Base-by-base conservation (phyloP, 2,329 filamentous ascomycete species). In the Colletotrichum sp. region DNA sequence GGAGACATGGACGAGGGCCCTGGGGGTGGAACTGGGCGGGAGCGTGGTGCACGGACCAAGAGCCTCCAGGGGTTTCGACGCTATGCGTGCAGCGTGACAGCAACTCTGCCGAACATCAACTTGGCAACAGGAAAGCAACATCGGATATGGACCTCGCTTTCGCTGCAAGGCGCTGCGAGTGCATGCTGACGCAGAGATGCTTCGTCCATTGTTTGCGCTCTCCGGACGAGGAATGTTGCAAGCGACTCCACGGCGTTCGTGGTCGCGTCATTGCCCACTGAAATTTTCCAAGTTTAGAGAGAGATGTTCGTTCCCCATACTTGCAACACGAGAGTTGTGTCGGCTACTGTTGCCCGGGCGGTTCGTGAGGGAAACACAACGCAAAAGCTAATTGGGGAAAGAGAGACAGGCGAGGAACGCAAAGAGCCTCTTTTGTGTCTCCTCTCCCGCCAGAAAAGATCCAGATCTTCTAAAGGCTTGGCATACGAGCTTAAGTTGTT, bases 401-500 rank as follows among this genome's bases (percentile, higher is more conserved):
- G 26, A 43, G 9, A 26, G n/a, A 26, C 48, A 61, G 6, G 18
- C 10, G 12, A 36, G 28, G 30, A 28, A 28, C 8, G 32, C 39
- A 43, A 69, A 68, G 32, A 61, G n/a, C 24, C 64, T 57, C 30
- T 36, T 67, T 64, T 57, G 26, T 12, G n/a, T 24, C 59, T 39
- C n/a, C 59, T 30, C 43, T n/a, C 16, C 10, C 24, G 26, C 66
- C 18, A n/a, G 48, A 3, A 39, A 16, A 16, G 59, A 61, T 26
- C 61, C 52, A 63, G 63, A 75, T 66, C 52, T 66, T 48, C 24
- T 52, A 76, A 63, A 43, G 52, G 24, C 71, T 76, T 57, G 74
- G 74, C 72, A 57, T 16, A 63, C 60, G 32, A 76, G 66, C n/a
- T 55, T 71, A 75, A 74, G 71, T 66, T 71, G 71, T 75, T 75